These are phyloP conservation scores for Nakazawaea siamensis DNA, from an alignment of 805 yeast species.

Conservation along the genomic window DNA sequence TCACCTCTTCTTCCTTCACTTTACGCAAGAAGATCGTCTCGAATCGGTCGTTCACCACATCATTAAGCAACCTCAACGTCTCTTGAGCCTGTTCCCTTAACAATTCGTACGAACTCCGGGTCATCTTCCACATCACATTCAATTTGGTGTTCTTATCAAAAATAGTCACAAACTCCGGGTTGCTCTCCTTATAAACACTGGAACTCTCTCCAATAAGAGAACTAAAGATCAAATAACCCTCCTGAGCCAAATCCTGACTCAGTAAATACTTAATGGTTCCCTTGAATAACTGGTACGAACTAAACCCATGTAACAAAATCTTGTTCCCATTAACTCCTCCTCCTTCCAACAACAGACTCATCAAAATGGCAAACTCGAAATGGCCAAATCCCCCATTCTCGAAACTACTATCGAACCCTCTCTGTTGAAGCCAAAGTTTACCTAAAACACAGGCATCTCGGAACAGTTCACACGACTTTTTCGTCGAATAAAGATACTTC, in stretches of 20 bases:
- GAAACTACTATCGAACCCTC: conserved; percentile 64
- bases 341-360: conserved; percentile 78
- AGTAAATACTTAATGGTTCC: conserved; percentile 81
- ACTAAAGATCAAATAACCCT: conserved; percentile 62
- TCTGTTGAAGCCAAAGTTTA: conserved; percentile 81
- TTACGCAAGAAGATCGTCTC: conserved; percentile 65
- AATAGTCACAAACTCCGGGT: conserved; percentile 67
- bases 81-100: conserved; percentile 60
- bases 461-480: conserved; percentile 72
- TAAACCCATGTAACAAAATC: conserved; percentile 77
- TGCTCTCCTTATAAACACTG: conserved; percentile 41
- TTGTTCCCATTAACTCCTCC: conserved; percentile 73
- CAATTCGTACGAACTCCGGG: conserved; percentile 52
- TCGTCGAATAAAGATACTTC: conserved; percentile 66
- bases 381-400: conserved; percentile 80
- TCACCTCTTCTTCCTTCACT: conserved; percentile 42
- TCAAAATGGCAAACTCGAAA: conserved; percentile 76
- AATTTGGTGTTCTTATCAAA: conserved; percentile 72
- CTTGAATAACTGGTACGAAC: conserved; percentile 88
- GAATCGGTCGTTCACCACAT: conserved; percentile 78
- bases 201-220: conserved; percentile 40
- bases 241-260: conserved; percentile 56
- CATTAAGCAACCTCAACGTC: conserved; percentile 63
- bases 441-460: conserved; percentile 84
- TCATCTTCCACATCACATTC: conserved; percentile 77